A percentile compares a stretch with the other conserved stretches of the same genome.
Evolutionary conservation across 1,284 basidiomycete genomes (phyloP).

Genomic region (Cryptococcus amylolentus): DNA sequence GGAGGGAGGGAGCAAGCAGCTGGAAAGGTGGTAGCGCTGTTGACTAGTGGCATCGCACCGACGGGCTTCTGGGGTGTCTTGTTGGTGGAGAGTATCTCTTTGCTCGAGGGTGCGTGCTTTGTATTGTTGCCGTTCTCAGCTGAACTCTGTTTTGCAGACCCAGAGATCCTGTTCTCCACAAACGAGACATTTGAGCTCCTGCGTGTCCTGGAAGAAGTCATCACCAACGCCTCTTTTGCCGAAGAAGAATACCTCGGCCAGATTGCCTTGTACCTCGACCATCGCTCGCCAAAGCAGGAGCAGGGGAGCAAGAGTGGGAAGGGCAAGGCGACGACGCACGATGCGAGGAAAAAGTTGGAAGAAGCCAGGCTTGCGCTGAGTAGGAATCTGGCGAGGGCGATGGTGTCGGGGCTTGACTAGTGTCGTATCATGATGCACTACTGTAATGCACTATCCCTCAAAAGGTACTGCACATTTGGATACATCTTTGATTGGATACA

Average conservation of each 20-base stretch:
- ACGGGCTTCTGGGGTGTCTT: conserved; percentile 50
- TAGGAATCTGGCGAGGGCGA: conserved; percentile 43
- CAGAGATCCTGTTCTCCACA: conserved; percentile 44
- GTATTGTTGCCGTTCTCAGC: not conserved
- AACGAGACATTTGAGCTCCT: conserved; percentile 51
- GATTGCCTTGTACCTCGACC: conserved; percentile 24
- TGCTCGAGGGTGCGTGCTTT: conserved; percentile 47
- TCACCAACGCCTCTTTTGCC: conserved; percentile 36
- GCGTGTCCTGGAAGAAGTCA: conserved; percentile 50
- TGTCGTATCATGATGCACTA: no score
- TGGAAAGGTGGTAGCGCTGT: conserved; percentile 43
- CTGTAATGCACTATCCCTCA: no score
- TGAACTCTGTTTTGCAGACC: conserved; percentile 29
- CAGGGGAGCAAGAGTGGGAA: not conserved
- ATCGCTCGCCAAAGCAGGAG: not conserved
- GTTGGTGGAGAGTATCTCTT: conserved; percentile 47
- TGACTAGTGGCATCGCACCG: conserved; percentile 49
- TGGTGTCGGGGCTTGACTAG: conserved; percentile 36
- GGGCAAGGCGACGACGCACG: conserved; percentile 8
- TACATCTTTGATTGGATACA: not conserved
- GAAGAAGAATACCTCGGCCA: conserved; percentile 40
- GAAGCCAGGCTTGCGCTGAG: conserved; percentile 50
- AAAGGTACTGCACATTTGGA: not conserved
- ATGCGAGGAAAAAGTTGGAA: conserved; percentile 47
- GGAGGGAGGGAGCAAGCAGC: conserved; percentile 46